These are phyloP conservation scores for Pyrenophora graminea DNA, from an alignment of 2,329 filamentous ascomycete species.

Conservation along the genomic window DNA sequence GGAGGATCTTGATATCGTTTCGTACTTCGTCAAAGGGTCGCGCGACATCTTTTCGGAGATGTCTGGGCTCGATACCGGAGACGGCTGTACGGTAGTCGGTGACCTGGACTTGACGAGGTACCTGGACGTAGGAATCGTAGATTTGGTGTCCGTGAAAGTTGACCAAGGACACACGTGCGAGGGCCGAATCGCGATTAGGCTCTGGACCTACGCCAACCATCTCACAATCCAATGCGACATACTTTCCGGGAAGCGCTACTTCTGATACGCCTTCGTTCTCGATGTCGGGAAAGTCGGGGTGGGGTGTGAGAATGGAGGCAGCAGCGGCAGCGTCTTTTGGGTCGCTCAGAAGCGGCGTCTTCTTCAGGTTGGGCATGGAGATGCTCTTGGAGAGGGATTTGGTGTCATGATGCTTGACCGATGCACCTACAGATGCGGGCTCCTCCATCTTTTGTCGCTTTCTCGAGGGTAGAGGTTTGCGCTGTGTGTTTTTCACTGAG, in stretches of 20 bases:
- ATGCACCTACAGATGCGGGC: constrained; percentile 39
- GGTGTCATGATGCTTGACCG: constrained; percentile 43
- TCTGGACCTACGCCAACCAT: constrained; percentile 85
- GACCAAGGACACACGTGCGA: constrained; percentile 87
- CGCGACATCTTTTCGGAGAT: constrained; percentile 62
- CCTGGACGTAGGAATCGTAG: constrained; percentile 90
- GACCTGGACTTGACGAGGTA: constrained; percentile 68
- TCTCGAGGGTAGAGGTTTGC: constrained; percentile 26
- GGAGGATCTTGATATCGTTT: constrained; percentile 67
- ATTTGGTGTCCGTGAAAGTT: constrained; percentile 92
- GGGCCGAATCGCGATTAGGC: constrained; percentile 69
- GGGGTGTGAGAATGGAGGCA: constrained; percentile 54
- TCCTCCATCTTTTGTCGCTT: constrained; percentile 49
- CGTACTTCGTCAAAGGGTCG: constrained; percentile 75
- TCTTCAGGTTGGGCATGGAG: constrained; percentile 41
- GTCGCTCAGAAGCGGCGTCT: constrained; percentile 53
- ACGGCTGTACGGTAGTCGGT: constrained; percentile 89
- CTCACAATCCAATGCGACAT: constrained; percentile 92
- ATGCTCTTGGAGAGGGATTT: constrained; percentile 49
- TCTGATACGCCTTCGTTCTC: constrained; percentile 52
- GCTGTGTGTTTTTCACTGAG: constrained; percentile 27
- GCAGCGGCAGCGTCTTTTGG: constrained; percentile 62
- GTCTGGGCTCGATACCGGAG: constrained; percentile 76
- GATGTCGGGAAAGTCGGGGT: constrained; percentile 47
- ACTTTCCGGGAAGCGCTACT: constrained; percentile 78